Evolutionary conservation across 2,329 filamentous ascomycete genomes (phyloP), one percentile per base, ranked within the genome.

Genomic region (Cercospora janseana): DNA sequence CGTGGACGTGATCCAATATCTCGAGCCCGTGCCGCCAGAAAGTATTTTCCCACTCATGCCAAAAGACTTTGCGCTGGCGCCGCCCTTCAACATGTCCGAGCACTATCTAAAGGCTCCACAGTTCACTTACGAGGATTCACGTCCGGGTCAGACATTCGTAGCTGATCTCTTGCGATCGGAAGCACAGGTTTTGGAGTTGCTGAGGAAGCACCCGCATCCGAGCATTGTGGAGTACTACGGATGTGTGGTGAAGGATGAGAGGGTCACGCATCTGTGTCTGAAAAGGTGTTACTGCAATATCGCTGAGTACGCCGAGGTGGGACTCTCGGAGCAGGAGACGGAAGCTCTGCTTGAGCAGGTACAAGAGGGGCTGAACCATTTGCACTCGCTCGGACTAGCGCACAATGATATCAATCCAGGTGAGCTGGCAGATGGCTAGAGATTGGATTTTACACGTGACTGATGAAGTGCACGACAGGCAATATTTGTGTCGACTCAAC

Each of bases 401-500:
- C 57, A 59, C 31, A 59, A 59, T 43, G 57, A 59, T 34, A 45
- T 59, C 32, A 52, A 52, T 29, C 57, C 57, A 15, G 54, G 56
- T 58, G 24, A 49, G 53, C 9, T 20, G 55, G 16, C n/a, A n/a
- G n/a, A n/a, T n/a, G n/a, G n/a, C n/a, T n/a, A n/a, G n/a, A n/a
- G n/a, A n/a, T n/a, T n/a, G n/a, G n/a, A n/a, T n/a, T n/a, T n/a
- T n/a, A n/a, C n/a, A n/a, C n/a, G n/a, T n/a, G n/a, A n/a, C n/a
- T n/a, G n/a, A n/a, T n/a, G n/a, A n/a, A n/a, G n/a, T 35, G 32
- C 15, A 15, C 18, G 32, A n/a, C 32, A 41, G 56, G 51, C 6
- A 70, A 70, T 44, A 61, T 71, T 7, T 69, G 68, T 56, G 35
- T 72, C 16, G 60, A 68, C 54, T 55, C 56, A 16, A 37, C 51